phyloP scores from a whole-genome alignment of 208 protist genomes.

The Angomonas deanei region DNA sequence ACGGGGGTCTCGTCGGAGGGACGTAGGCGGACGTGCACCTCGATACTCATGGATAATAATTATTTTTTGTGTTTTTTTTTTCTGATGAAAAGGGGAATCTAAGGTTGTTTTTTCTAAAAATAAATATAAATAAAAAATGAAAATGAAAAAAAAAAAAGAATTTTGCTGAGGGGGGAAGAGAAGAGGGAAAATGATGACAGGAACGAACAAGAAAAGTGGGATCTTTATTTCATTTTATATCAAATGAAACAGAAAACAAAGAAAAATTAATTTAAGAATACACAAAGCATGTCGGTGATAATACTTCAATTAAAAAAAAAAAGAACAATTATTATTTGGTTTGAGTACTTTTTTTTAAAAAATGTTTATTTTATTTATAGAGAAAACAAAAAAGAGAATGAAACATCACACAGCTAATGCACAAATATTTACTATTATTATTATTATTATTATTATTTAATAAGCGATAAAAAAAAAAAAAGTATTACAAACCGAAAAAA shows the following conservation, averaged over 20 bases:
- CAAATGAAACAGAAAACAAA: too few relatives aligned
- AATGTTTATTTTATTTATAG: slow-evolving; percentile 4
- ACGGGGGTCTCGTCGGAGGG: slow-evolving; percentile 50
- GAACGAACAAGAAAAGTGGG: too few relatives aligned
- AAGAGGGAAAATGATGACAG: slow-evolving; percentile 1
- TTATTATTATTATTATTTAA: background rate
- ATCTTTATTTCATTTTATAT: too few relatives aligned
- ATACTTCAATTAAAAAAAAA: too few relatives aligned
- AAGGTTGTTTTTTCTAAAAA: too few relatives aligned
- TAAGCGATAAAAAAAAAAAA: slow-evolving; percentile 6
- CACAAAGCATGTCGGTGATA: too few relatives aligned
- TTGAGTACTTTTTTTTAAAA: slow-evolving; percentile 11
- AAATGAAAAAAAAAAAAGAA: slow-evolving; percentile 4
- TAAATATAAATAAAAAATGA: too few relatives aligned
- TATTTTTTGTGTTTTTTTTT: too few relatives aligned
- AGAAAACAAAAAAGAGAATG: background rate
- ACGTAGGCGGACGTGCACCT: slow-evolving; percentile 82
- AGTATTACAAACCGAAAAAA: slow-evolving; percentile 2
- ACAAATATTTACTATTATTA: slow-evolving; percentile 1
- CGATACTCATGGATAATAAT: slow-evolving; percentile 69
- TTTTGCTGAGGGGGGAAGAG: background rate
- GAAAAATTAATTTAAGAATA: too few relatives aligned
- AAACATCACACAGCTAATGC: slow-evolving; percentile 3
- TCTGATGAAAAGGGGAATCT: too few relatives aligned
- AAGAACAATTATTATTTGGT: slow-evolving; percentile 9